Percentiles rank a stretch among this genome's conserved stretches.
Evolutionary conservation across 1,284 basidiomycete species (phyloP).

Genomic region (Sporisorium sorghi): DNA sequence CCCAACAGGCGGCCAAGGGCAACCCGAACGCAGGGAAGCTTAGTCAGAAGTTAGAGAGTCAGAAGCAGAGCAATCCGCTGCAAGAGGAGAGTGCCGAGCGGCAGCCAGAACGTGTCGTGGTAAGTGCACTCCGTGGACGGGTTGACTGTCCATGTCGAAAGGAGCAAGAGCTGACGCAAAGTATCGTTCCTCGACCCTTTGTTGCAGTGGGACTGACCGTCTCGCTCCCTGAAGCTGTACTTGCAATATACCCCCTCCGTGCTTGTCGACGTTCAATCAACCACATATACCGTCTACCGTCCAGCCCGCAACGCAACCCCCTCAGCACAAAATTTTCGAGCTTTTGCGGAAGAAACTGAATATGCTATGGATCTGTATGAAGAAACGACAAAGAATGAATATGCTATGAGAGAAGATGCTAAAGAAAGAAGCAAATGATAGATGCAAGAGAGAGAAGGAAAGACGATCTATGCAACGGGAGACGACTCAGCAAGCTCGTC

Average conservation of each 20-base stretch:
- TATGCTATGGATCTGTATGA: neutral
- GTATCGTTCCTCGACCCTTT: neutral
- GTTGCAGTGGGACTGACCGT: neutral
- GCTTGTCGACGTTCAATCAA: neutral
- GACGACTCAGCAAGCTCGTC: neutral
- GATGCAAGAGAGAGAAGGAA: neutral
- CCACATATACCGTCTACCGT: too few relatives aligned
- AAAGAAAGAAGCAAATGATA: neutral
- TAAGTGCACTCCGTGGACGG: constrained; percentile 13
- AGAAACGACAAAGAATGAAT: constrained; percentile 2
- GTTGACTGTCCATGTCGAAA: too few relatives aligned
- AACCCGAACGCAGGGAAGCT: constrained; percentile 28
- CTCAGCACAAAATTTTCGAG: too few relatives aligned
- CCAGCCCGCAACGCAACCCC: too few relatives aligned
- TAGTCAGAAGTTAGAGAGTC: constrained; percentile 30
- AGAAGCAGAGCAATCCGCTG: constrained; percentile 20
- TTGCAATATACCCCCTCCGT: too few relatives aligned
- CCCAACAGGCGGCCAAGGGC: constrained; percentile 30
- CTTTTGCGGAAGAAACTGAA: neutral
- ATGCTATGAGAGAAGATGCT: constrained; percentile 6
- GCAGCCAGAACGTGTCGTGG: constrained; percentile 33
- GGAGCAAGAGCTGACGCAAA: too few relatives aligned
- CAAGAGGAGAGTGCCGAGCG: neutral
- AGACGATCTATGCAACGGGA: constrained; percentile 2
- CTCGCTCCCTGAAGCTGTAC: neutral